Evolutionary conservation across 305 asterid species (phyloP), one percentile per base, ranked within the genome.

Genomic region (Fraxinus sp.): DNA sequence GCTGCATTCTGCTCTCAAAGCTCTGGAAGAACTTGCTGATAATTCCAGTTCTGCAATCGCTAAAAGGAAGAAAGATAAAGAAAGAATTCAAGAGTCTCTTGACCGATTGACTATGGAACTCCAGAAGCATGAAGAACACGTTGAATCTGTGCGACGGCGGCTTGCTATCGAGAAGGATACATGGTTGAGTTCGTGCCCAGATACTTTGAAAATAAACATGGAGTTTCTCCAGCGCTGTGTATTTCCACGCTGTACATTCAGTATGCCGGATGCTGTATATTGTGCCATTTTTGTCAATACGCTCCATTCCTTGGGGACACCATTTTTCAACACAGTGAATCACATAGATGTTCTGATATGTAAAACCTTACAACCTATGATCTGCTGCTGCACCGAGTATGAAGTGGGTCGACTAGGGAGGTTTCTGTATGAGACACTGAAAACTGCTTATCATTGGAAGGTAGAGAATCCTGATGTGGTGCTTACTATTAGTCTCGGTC

Each of bases 321-420:
- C 99, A 11, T 97, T 93, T 89, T 97, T 97, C 87, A 97, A 97
- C 90, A 97, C 99, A 4, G 99, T 97, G 84, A 97, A 97, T 89
- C 99, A 97, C 91, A 92, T 97, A 77, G 99, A 97, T 80, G 98
- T 92, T 82, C 89, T 97, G 90, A 97, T 97, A 88, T 97, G 99
- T 87, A 97, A 97, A 91, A 97, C 99, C 59, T 83, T 97, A 82
- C 99, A 97, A 92, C 99, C 99, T 7, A 97, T 95, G 98, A 97
- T 97, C 89, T 97, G 98, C 88, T 95, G 99, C 91, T 93, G 99
- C 94, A 95, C 99, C 4, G 99, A 97, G 93, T 97, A 92, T 91
- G 99, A 97, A 90, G 99, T 87, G 77, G 98, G 98, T 80, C 98
- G 99, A 83, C 95, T 97, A 39, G 98, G 98, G 79, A 93, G 94